Conservation (phyloP, 73 alveolate genomes). For the Tetrahymena malaccensis region DNA sequence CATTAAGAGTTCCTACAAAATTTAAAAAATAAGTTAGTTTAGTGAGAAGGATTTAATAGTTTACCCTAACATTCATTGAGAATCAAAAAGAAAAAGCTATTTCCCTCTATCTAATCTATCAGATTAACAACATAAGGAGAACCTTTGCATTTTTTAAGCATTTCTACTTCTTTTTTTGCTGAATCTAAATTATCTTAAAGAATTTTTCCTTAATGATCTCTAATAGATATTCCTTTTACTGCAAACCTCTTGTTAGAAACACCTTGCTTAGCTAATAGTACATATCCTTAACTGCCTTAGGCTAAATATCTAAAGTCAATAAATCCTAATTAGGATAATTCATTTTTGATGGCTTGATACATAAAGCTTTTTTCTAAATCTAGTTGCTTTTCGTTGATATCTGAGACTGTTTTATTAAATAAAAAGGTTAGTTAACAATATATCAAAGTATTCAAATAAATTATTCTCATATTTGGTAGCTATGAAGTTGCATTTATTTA, state of each 20-base stretch:
- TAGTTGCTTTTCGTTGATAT: neutral
- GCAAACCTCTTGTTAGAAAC: neutral
- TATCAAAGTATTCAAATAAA: neutral
- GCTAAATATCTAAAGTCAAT: neutral
- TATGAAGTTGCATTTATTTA: neutral
- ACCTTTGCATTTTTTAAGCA: neutral
- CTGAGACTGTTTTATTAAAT: neutral
- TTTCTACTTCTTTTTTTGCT: neutral
- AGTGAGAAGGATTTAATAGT: neutral
- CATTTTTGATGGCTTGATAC: neutral
- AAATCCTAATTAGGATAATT: neutral
- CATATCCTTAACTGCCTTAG: neutral
- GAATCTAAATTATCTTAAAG: neutral
- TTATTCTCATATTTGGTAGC: neutral
- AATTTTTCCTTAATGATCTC: neutral
- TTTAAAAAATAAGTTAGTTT: neutral
- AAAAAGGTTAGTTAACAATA: neutral
- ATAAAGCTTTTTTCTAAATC: too few species aligned
- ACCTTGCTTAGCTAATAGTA: neutral
- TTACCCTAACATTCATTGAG: neutral
- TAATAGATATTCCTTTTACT: neutral
- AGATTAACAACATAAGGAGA: neutral
- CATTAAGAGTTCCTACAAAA: neutral
- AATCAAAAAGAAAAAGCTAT: too few species aligned
- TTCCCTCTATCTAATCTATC: neutral